Evolutionary conservation across 2,329 filamentous ascomycete genomes (phyloP), one percentile per base, ranked within the genome.

Genomic region (Saccharata proteae): DNA sequence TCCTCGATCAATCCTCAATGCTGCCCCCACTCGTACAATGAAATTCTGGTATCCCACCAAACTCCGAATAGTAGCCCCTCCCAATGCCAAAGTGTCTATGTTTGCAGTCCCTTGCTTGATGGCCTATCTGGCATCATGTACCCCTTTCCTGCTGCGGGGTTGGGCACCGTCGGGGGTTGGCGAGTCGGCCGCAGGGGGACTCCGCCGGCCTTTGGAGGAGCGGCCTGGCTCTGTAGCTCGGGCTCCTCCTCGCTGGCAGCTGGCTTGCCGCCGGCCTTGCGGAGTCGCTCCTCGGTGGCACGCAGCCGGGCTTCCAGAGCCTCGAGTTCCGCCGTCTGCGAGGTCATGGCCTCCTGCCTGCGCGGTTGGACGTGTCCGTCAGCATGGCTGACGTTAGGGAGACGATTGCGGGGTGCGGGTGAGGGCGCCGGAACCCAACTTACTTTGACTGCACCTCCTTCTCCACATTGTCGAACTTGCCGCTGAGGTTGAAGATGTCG

Each of bases 401-500:
- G 15, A 26, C 21, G 29, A 11, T 10, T 17, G 25, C 21, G 14
- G 29, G 10, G 2, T 12, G 29, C n/a, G n/a, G 24, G 26, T 30
- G 18, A 18, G 6, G 6, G 17, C 13, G 31, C 5, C 8, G 20
- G 9, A 26, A 26, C 8, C 8, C 8, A n/a, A n/a, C 77, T 50
- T 64, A 94, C 86, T 86, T 88, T 57, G 83, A 71, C 52, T 83
- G 71, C 38, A 93, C 74, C 43, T 80, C 73, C 52, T 78, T 68
- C 48, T 80, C 74, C 20, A 93, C 68, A 39, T 79, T 71, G 48
- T 78, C 73, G 36, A 90, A 57, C 44, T 77, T 78, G 56, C 76
- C 79, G 45, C 90, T 82, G 50, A 94, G 77, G 49, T 80, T 79
- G 64, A 94, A 94, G 45, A 92, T 79, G 52, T 84, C 79, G 64